A percentile compares a stretch with the other conserved stretches of the same genome.
Evolutionary conservation across 2,329 filamentous ascomycete genomes (phyloP).

Genomic region (Colletotrichum lindemuthianum): DNA sequence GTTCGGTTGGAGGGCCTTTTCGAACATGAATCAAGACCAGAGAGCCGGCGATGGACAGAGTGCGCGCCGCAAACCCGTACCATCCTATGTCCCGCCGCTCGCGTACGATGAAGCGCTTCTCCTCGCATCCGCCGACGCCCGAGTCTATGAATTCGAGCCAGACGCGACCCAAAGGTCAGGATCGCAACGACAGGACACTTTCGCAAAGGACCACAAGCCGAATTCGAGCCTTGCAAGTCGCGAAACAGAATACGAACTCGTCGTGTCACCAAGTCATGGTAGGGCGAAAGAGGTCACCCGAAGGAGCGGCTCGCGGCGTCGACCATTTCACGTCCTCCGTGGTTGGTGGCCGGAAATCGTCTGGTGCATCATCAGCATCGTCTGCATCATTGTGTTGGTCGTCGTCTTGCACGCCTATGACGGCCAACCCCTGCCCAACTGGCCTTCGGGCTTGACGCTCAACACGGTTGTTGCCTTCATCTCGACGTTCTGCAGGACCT

Average conservation of each 20-base stretch:
- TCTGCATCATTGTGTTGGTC: conserved; percentile 38
- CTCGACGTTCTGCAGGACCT: conserved; percentile 38
- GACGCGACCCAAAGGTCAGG: not conserved
- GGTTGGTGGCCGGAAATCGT: conserved; percentile 14
- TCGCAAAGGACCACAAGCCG: not conserved
- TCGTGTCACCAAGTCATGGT: no score
- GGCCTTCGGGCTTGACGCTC: conserved; percentile 41
- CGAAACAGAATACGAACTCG: not conserved
- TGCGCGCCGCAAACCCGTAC: not conserved
- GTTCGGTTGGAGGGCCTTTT: no score
- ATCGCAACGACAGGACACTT: not conserved
- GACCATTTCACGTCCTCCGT: not conserved
- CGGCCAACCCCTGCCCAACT: conserved; percentile 37
- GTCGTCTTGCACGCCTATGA: conserved; percentile 31
- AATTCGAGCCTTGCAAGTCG: not conserved
- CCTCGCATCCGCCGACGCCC: not conserved
- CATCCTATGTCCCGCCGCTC: not conserved
- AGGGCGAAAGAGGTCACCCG: not conserved
- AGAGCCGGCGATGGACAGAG: no score
- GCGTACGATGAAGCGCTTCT: not conserved
- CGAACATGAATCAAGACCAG: no score
- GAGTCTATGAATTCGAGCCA: not conserved
- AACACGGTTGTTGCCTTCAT: conserved; percentile 43
- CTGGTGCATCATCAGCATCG: conserved; percentile 1
- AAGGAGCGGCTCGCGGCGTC: not conserved